These are phyloP conservation scores for Mikania micrantha DNA, from an alignment of 129 eudicot species.

Conservation along the genomic window DNA sequence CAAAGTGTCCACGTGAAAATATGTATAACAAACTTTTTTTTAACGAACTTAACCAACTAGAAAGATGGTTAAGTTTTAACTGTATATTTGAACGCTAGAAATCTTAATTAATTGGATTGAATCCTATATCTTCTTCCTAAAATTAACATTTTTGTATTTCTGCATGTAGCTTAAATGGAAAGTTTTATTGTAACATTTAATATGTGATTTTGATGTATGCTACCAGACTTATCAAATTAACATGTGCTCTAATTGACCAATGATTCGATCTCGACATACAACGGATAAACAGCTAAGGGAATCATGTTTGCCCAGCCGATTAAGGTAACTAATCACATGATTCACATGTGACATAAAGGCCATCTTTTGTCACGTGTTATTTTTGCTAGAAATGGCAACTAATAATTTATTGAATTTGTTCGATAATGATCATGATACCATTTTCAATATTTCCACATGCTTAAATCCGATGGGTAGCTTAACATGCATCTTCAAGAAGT, in stretches of 20 bases:
- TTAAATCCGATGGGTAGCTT: neutral
- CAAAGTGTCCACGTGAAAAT: too few relatives aligned
- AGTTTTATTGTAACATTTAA: neutral
- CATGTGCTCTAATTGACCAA: conserved; percentile 19
- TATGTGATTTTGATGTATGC: conserved; percentile 11
- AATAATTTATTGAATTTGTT: conserved; percentile 19
- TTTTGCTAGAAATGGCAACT: conserved; percentile 3
- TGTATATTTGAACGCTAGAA: too few relatives aligned
- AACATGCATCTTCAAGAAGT: neutral
- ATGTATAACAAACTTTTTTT: too few relatives aligned
- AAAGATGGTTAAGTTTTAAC: too few relatives aligned
- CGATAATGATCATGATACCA: conserved; percentile 15
- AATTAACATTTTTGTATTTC: too few relatives aligned
- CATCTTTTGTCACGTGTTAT: conserved; percentile 19
- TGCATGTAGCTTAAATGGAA: too few relatives aligned
- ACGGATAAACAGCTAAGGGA: conserved; percentile 11
- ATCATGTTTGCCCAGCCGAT: conserved; percentile 19
- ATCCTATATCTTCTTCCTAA: too few relatives aligned
- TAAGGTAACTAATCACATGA: conserved; percentile 25
- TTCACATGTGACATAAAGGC: conserved; percentile 22
- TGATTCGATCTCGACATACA: conserved; percentile 6
- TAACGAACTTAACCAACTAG: too few relatives aligned
- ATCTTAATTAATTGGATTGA: too few relatives aligned
- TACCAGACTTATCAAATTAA: conserved; percentile 8
- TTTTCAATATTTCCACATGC: conserved; percentile 15